These are phyloP conservation scores for Zizania palustris DNA, from an alignment of 202 grass and related monocot genomes.

Conservation along the genomic window DNA sequence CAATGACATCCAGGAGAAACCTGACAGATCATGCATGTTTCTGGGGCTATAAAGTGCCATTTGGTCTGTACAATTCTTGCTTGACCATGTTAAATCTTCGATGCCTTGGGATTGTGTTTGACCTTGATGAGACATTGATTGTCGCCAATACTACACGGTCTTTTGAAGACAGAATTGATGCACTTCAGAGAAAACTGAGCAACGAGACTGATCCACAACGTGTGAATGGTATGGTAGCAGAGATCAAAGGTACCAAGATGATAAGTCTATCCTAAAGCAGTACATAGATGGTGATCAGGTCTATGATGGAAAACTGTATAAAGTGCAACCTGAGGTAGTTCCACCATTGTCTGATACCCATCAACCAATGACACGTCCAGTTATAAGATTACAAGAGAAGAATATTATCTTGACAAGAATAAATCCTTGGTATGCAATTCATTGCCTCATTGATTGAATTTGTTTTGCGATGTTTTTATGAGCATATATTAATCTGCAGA, in stretches of 20 bases:
- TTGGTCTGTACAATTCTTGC: slow-evolving; percentile 74
- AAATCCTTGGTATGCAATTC: slow-evolving; percentile 79
- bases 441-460: slow-evolving; percentile 41
- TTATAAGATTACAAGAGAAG: slow-evolving; percentile 96
- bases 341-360: slow-evolving; percentile 87
- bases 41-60: slow-evolving; percentile 87
- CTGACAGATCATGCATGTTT: slow-evolving; percentile 69
- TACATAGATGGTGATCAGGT: slow-evolving; percentile 91
- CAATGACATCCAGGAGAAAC: slow-evolving; percentile 80
- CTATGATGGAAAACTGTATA: slow-evolving; percentile 75
- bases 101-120: slow-evolving; percentile 95
- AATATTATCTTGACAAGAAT: slow-evolving; percentile 94
- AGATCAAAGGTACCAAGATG: slow-evolving; percentile 98
- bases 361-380: slow-evolving; percentile 79
- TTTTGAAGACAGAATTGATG: slow-evolving; percentile 95
- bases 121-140: slow-evolving; percentile 96
- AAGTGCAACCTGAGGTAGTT: slow-evolving; percentile 87
- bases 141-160: slow-evolving; percentile 85
- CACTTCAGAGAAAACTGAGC: slow-evolving; percentile 86
- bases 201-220: slow-evolving; percentile 85
- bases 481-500: slow-evolving; percentile 1
- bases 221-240: slow-evolving; percentile 74
- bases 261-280: slow-evolving; percentile 86
- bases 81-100: slow-evolving; percentile 91
- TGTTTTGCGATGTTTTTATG: slow-evolving; percentile 22